Evolutionary conservation across 441 rosid species (phyloP), one percentile per base, ranked within the genome.

Genomic region (Mallotus japonicus): DNA sequence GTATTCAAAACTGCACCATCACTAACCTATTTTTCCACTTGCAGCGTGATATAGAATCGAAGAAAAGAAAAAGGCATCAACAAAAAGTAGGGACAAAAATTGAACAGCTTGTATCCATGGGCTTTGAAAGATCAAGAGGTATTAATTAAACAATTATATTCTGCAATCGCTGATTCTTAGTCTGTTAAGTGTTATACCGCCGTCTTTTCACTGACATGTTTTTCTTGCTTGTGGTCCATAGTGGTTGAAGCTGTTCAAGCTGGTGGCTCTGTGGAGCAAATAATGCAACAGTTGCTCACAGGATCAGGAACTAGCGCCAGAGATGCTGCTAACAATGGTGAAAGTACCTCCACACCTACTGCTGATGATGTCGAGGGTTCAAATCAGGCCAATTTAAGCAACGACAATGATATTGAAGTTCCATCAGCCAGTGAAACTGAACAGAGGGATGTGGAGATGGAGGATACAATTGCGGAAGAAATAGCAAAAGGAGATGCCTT

Each of bases 51-150:
- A 85, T 92, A 72, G 97, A 86, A 70, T 80, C 96, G 0, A 84
- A 87, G 80, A 92, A 88, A 86, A 82, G 89, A 72, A 90, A 90
- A 86, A 82, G 95, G 54, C 79, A 74, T 62, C 73, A 62, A 81
- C 77, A 74, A 74, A 62, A 71, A 46, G 78, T 70, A 42, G 78
- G 82, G 70, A 81, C 81, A 58, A 77, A 65, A 61, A 71, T 87
- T 13, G 90, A 90, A 77, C 82, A 68, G 78, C 93, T 92, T 74
- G 92, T 92, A 22, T 77, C 87, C 37, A 94, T 90, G 99, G 99
- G 99, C 19, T 92, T 90, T 75, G 97, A 85, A 79, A 84, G 89
- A 81, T 82, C 88, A 53, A 80, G 71, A 73, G 98, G 98, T 92
- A 84, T 19, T 37, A 44, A 57, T 60, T 49, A n/a, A 49, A 56